Percentiles rank a stretch among this genome's conserved stretches.
These are phyloP conservation scores for Acaromyces ingoldii DNA, from an alignment of 1,284 basidiomycete genomes.

Conservation along the genomic window DNA sequence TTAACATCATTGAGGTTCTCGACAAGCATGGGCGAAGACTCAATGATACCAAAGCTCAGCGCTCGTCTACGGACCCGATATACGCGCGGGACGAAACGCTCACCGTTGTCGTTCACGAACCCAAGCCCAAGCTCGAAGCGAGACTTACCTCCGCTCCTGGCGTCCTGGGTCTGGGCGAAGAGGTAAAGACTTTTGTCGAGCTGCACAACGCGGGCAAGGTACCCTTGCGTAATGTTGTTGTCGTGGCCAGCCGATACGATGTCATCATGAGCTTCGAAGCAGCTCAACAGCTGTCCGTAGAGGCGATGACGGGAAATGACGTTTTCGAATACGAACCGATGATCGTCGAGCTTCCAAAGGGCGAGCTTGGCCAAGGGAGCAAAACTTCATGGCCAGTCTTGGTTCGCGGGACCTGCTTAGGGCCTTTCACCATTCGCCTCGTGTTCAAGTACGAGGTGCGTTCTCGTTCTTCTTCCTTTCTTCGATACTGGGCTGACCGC, in stretches of 20 bases:
- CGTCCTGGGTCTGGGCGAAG: constrained; percentile 15
- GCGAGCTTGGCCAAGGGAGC: not conserved
- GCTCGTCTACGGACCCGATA: constrained; percentile 37
- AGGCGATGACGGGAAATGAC: not conserved
- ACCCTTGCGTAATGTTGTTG: not conserved
- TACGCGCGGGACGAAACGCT: constrained; percentile 54
- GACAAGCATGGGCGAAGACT: constrained; percentile 52
- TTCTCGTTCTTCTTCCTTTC: too few relatives aligned
- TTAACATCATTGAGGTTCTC: constrained; percentile 53
- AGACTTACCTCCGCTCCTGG: constrained; percentile 18
- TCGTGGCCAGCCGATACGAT: not conserved
- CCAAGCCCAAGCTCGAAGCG: constrained; percentile 47
- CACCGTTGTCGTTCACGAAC: constrained; percentile 45
- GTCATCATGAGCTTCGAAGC: too few relatives aligned
- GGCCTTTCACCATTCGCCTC: not conserved
- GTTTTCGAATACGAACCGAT: not conserved
- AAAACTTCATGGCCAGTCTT: not conserved
- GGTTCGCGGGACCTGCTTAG: constrained; percentile 1
- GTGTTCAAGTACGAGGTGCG: constrained; percentile 4
- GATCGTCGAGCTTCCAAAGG: not conserved
- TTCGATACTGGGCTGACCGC: not conserved
- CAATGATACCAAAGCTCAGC: constrained; percentile 52
- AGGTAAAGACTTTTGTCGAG: constrained; percentile 11
- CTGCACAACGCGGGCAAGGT: constrained; percentile 5
- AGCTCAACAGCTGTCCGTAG: not conserved